Evolutionary conservation across 2,329 filamentous ascomycete species (phyloP).

Genomic region (Scleromitrula shiraiana): DNA sequence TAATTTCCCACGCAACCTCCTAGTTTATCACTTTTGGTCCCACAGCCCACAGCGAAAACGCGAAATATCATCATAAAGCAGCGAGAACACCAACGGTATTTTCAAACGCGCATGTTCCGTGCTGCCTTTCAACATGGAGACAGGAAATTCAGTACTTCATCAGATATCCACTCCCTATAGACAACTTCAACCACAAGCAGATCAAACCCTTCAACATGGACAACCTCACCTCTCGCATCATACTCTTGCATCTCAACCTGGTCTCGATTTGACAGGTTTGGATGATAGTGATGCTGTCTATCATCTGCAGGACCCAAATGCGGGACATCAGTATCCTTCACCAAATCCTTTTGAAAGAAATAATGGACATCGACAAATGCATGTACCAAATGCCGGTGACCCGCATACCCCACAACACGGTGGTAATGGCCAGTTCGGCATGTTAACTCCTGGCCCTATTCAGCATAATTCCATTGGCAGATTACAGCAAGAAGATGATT

Average conservation of each 20-base stretch:
- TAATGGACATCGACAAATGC: constrained; percentile 26
- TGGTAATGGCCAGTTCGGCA: constrained; percentile 37
- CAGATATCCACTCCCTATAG: constrained; percentile 25
- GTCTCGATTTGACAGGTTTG: constrained; percentile 34
- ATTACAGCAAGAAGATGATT: constrained; percentile 33
- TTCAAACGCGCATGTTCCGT: constrained; percentile 19
- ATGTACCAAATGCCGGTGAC: constrained; percentile 24
- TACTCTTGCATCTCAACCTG: constrained; percentile 30
- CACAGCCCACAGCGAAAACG: constrained; percentile 5
- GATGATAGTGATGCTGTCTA: constrained; percentile 33
- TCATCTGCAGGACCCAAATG: constrained; percentile 30
- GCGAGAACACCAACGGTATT: constrained; percentile 18
- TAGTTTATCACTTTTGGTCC: not conserved
- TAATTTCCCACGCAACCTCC: constrained; percentile 1
- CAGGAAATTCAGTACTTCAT: constrained; percentile 24
- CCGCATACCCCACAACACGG: constrained; percentile 33
- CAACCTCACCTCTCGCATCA: constrained; percentile 28
- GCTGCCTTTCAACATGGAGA: constrained; percentile 23
- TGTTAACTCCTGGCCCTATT: constrained; percentile 33
- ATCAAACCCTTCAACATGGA: constrained; percentile 28
- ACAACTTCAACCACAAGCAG: constrained; percentile 27
- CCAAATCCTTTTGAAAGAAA: constrained; percentile 31
- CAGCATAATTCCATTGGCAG: constrained; percentile 30
- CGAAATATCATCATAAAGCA: constrained; percentile 19
- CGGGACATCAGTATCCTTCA: constrained; percentile 28